phyloP scores from a whole-genome alignment of 768 basidiomycete species.

The Pseudohyphozyma bogoriensis region DNA sequence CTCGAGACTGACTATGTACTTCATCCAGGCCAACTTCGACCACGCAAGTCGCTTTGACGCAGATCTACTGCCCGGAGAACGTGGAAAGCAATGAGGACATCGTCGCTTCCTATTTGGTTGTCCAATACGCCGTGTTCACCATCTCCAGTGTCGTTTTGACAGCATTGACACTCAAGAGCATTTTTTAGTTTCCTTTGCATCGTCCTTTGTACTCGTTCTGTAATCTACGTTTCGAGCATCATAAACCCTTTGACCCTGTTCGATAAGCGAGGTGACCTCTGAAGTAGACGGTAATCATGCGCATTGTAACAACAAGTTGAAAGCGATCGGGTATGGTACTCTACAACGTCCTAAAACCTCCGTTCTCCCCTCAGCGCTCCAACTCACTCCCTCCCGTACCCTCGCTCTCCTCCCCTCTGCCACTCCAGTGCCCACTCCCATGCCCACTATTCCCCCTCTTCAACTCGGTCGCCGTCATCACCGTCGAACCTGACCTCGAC shows the following conservation, averaged over 20 bases:
- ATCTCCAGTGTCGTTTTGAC: constrained; percentile 41
- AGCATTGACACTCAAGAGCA: no score
- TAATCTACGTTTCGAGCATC: no score
- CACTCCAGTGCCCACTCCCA: no score
- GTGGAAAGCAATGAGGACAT: constrained; percentile 6
- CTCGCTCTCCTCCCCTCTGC: neutral
- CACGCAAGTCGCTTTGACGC: constrained; percentile 41
- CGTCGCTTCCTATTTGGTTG: constrained; percentile 2
- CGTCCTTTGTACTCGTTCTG: no score
- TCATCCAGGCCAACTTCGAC: no score
- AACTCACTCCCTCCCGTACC: neutral
- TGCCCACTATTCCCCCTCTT: neutral
- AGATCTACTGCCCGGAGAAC: constrained; percentile 1
- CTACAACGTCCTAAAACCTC: no score
- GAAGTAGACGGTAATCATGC: no score
- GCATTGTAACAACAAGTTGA: no score
- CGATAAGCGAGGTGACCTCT: no score
- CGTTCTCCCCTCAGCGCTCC: neutral
- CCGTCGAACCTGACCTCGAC: neutral
- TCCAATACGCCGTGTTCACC: constrained; percentile 44
- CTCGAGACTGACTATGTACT: no score
- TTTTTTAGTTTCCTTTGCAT: no score
- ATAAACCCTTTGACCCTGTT: no score
- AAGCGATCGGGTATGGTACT: neutral
- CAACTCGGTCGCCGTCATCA: neutral